Percentiles rank a stretch among this genome's conserved stretches.
Evolutionary conservation across 108 stramenopile species (phyloP).

Genomic region (Cyclotella kingstonii): DNA sequence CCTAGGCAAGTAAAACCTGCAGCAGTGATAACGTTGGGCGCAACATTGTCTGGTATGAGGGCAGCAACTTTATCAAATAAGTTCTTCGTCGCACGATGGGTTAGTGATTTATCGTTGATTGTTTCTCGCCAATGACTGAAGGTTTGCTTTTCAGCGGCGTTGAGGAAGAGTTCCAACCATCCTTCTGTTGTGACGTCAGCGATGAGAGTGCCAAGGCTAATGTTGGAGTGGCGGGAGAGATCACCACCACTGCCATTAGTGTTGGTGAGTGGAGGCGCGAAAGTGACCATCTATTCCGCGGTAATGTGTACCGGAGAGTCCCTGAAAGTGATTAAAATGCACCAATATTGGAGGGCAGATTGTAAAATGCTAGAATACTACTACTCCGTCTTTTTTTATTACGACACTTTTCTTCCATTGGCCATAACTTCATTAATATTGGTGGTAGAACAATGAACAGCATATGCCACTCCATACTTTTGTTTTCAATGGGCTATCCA

Average conservation of each 20-base stretch:
- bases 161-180: constrained; percentile 88
- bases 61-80: constrained; percentile 59
- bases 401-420: no score
- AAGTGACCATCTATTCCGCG: no score
- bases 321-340: no score
- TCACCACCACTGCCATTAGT: not conserved
- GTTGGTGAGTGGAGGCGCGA: not conserved
- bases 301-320: no score
- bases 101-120: constrained; percentile 71
- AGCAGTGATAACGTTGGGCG: constrained; percentile 81
- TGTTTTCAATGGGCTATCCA: no score
- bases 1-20: constrained; percentile 67
- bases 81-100: constrained; percentile 51
- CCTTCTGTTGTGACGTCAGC: constrained; percentile 67
- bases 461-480: no score
- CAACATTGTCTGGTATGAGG: constrained; percentile 71
- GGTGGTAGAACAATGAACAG: no score
- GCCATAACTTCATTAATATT: no score
- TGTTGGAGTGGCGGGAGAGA: constrained; percentile 9
- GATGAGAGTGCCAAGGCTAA: constrained; percentile 2
- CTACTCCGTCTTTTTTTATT: no score
- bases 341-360: no score
- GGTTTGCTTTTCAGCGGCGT: constrained; percentile 76
- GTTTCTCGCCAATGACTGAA: constrained; percentile 82
- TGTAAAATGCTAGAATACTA: no score